Base-by-base conservation (phyloP, 495 filamentous ascomycete species). In the Trichoderma erinaceum region DNA sequence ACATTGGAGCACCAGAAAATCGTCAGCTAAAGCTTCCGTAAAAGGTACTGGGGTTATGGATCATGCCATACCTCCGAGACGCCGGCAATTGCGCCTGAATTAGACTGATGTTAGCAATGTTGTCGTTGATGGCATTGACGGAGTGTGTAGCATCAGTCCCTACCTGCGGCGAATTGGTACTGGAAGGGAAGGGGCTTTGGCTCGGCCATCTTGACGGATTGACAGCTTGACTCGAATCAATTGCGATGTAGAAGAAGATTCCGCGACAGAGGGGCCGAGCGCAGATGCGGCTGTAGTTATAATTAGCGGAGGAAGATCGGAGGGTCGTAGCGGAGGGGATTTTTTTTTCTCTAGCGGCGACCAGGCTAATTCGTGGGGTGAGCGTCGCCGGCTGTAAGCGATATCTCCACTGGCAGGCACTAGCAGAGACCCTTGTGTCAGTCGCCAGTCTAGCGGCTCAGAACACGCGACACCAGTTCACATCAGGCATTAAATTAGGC, bases 111-210 rank as follows among this genome's bases (percentile, higher is more conserved):
- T 73, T 69, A 72, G 75, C 71, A 10, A 73, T 41, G 6, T 27
- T 18, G 41, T 44, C 52, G 41, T 56, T 48, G 1, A 29, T 61
- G 15, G 5, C 46, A 48, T 41, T 41, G 56, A 15, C 35, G 10
- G 16, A 41, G 65, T 63, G 63, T 6, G n/a, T 13, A 64, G 43
- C 13, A 18, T 46, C 43, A 68, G 69, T 64, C 76, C 83, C 72
- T 70, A 86, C 90, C 90, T 68, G 91, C 91, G 69, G 86, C 86
- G 79, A 95, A 93, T 80, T 93, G 91, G 84, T 93, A 95, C 63
- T 86, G 78, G 78, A 95, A 95, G 64, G 90, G 90, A 68, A 95
- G 84, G 46, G 91, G 90, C 76, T 91, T 86, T 56, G 23, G 25
- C 25, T 61, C 56, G 56, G 56, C 56, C 56, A 61, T 61, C 56